Percentiles rank a stretch among this genome's conserved stretches.
These are phyloP conservation scores for Crithidia brevicula DNA, from an alignment of 208 protist genomes.

Conservation along the genomic window DNA sequence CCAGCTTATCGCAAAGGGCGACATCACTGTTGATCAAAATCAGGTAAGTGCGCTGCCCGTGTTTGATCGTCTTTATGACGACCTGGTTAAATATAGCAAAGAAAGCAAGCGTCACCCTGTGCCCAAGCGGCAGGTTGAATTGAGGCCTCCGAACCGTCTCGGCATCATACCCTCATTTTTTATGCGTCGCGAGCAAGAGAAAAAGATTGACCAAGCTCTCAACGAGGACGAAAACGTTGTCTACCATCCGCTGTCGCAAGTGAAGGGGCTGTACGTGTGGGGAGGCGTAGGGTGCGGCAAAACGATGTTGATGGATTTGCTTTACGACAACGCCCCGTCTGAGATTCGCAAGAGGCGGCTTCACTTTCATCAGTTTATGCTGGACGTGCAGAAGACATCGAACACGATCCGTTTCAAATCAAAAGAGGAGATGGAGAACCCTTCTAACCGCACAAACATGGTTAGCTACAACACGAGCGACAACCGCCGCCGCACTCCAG, in stretches of 20 bases:
- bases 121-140: conserved; percentile 64
- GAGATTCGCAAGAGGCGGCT: conserved; percentile 89
- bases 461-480: conserved; percentile 59
- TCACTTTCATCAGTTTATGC: conserved; percentile 97
- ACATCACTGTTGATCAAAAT: conserved; percentile 62
- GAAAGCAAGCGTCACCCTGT: conserved; percentile 36
- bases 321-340: conserved; percentile 85
- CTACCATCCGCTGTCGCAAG: conserved; percentile 79
- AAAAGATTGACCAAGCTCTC: conserved; percentile 67
- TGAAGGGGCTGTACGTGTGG: conserved; percentile 95
- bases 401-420: conserved; percentile 75
- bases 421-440: conserved; percentile 52
- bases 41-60: conserved; percentile 70
- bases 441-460: conserved; percentile 40
- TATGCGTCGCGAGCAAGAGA: conserved; percentile 70
- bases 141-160: conserved; percentile 82
- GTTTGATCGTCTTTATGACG: conserved; percentile 84
- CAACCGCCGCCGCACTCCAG: conserved; percentile 58
- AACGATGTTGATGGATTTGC: conserved; percentile 96
- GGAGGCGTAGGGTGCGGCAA: conserved; percentile 97
- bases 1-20: conserved; percentile 44
- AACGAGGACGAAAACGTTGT: conserved; percentile 33
- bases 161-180: conserved; percentile 85
- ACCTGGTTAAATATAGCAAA: conserved; percentile 63
- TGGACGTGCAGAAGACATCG: conserved; percentile 92